phyloP scores from a whole-genome alignment of 23 red algal species.

The Gracilariopsis chorda region DNA sequence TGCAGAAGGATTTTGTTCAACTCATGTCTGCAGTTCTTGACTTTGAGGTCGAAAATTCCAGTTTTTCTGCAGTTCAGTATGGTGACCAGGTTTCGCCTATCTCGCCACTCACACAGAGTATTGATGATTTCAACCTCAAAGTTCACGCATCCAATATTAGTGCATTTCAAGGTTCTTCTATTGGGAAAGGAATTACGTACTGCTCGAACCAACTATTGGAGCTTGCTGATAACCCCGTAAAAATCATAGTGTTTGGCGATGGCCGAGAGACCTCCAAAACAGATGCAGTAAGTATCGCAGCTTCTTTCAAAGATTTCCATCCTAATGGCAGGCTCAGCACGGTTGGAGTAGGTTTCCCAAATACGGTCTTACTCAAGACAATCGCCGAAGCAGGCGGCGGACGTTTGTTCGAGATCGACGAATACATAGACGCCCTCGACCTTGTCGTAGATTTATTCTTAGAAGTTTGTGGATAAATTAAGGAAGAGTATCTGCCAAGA shows the following conservation, averaged over 20 bases:
- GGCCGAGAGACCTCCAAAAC: not conserved
- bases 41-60: not conserved
- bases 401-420: not conserved
- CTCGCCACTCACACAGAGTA: not conserved
- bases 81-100: not conserved
- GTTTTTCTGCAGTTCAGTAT: constrained; percentile 3
- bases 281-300: not conserved
- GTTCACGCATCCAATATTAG: too few species aligned
- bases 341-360: not conserved
- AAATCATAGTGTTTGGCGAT: not conserved
- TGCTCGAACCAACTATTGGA: not conserved
- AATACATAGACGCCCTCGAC: not conserved
- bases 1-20: constrained; percentile 7
- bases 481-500: too few species aligned
- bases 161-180: too few species aligned
- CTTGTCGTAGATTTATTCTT: not conserved
- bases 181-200: not conserved
- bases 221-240: not conserved
- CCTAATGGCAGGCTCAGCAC: not conserved
- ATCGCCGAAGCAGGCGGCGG: not conserved
- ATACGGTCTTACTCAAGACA: not conserved
- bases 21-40: not conserved
- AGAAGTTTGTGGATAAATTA: too few species aligned
- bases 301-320: not conserved
- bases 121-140: not conserved